Percentiles rank a stretch among this genome's conserved stretches.
These are phyloP conservation scores for Bacidia rubella DNA, from an alignment of 495 filamentous ascomycete genomes.

Conservation along the genomic window DNA sequence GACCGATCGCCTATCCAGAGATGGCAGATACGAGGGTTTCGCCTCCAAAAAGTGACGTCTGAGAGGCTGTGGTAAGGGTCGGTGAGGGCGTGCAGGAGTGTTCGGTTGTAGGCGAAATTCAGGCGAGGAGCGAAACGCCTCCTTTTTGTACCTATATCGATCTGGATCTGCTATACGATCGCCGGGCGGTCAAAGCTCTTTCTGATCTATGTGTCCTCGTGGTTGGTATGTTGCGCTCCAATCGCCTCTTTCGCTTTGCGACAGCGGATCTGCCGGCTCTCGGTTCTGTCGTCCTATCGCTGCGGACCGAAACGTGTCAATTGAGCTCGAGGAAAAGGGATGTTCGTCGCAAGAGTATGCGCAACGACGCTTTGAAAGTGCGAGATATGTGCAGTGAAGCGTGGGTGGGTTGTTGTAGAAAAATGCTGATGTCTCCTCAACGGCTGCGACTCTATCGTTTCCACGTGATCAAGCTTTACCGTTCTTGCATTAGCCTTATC, in stretches of 20 bases:
- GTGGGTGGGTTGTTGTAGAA: background rate
- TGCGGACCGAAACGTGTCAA: background rate
- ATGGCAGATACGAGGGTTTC: too few relatives aligned
- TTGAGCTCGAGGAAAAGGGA: background rate
- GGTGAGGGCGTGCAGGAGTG: background rate
- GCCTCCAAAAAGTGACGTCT: too few relatives aligned
- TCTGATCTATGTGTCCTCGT: background rate
- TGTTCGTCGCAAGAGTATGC: background rate
- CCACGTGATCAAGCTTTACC: background rate
- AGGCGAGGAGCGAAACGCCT: background rate
- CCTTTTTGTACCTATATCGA: background rate
- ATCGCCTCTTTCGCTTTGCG: background rate
- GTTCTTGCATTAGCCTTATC: slow-evolving; percentile 1
- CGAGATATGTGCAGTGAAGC: too few relatives aligned
- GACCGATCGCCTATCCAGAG: too few relatives aligned
- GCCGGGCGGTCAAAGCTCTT: background rate
- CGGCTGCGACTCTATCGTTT: background rate
- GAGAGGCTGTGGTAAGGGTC: background rate
- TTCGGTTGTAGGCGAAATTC: background rate
- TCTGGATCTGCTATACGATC: background rate
- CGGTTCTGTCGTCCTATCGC: background rate
- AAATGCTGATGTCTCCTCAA: background rate
- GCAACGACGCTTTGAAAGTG: too few relatives aligned
- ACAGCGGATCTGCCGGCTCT: background rate
- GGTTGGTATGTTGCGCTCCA: background rate